Percentiles rank a stretch among this genome's conserved stretches.
Evolutionary conservation across 2,329 filamentous ascomycete species (phyloP).

Genomic region (Trichoderma sp.): DNA sequence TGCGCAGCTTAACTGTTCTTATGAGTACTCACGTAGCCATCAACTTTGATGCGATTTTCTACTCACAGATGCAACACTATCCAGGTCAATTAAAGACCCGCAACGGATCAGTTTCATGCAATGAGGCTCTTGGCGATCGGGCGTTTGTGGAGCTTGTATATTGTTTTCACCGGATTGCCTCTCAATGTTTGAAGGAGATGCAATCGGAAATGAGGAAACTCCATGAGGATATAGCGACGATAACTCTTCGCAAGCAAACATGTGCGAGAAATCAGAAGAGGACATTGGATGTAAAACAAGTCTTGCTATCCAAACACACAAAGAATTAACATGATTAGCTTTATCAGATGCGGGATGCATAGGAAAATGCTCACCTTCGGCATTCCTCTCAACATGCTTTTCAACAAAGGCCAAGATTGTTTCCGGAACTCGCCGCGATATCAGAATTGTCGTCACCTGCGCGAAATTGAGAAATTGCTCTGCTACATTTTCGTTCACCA

Average conservation of each 20-base stretch:
- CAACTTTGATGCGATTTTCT: neutral
- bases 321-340: neutral
- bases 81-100: slow-evolving; percentile 70
- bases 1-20: slow-evolving; percentile 69
- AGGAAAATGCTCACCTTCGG: neutral
- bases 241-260: slow-evolving; percentile 66
- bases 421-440: slow-evolving; percentile 50
- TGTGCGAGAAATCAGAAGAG: slow-evolving; percentile 70
- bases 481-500: slow-evolving; percentile 68
- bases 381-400: slow-evolving; percentile 22
- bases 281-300: slow-evolving; percentile 65
- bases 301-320: neutral
- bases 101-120: slow-evolving; percentile 67
- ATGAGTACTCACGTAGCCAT: neutral
- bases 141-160: slow-evolving; percentile 43
- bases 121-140: slow-evolving; percentile 47
- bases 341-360: neutral
- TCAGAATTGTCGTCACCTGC: slow-evolving; percentile 57
- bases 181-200: slow-evolving; percentile 22
- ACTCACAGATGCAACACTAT: slow-evolving; percentile 67
- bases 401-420: slow-evolving; percentile 38
- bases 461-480: slow-evolving; percentile 59
- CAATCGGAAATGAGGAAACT: neutral
- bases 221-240: neutral
- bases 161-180: slow-evolving; percentile 6